phyloP scores from a whole-genome alignment of 2,329 filamentous ascomycete species.

The Talaromyces amestolkiae region DNA sequence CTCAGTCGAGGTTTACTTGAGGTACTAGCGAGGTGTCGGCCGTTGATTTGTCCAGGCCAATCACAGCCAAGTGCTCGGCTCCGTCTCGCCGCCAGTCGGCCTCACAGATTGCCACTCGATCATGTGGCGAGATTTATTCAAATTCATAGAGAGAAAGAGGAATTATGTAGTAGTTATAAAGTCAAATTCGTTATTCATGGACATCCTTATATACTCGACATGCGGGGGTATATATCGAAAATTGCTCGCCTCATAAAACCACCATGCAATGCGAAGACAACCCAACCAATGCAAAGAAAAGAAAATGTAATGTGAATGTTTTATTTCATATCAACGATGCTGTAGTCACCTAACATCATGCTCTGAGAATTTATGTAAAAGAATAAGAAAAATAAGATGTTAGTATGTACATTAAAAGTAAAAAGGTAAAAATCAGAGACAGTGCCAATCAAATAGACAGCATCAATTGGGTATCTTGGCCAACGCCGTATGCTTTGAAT shows the following conservation, averaged over 20 bases:
- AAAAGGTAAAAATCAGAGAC: constrained; percentile 23
- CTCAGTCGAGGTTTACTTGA: background rate
- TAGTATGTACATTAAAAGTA: constrained; percentile 24
- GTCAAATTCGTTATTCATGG: background rate
- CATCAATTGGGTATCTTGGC: constrained; percentile 60
- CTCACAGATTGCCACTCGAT: background rate
- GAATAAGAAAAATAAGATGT: constrained; percentile 13
- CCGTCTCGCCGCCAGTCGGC: background rate
- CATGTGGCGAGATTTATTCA: background rate
- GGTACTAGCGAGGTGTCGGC: constrained; percentile 8
- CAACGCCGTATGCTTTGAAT: constrained; percentile 63
- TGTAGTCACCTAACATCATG: constrained; percentile 7
- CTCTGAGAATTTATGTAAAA: constrained; percentile 14
- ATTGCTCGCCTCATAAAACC: background rate
- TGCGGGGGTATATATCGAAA: constrained; percentile 1
- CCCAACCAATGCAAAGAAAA: background rate
- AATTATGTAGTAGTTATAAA: background rate
- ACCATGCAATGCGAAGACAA: background rate
- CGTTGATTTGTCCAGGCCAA: constrained; percentile 19
- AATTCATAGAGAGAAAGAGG: background rate
- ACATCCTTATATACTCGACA: background rate
- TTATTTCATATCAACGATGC: constrained; percentile 7
- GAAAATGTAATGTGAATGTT: background rate
- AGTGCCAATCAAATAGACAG: constrained; percentile 59
- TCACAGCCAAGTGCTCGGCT: background rate